Base-by-base conservation (phyloP, 192 early-diverging fungal genomes). In the Diversispora eburnea region DNA sequence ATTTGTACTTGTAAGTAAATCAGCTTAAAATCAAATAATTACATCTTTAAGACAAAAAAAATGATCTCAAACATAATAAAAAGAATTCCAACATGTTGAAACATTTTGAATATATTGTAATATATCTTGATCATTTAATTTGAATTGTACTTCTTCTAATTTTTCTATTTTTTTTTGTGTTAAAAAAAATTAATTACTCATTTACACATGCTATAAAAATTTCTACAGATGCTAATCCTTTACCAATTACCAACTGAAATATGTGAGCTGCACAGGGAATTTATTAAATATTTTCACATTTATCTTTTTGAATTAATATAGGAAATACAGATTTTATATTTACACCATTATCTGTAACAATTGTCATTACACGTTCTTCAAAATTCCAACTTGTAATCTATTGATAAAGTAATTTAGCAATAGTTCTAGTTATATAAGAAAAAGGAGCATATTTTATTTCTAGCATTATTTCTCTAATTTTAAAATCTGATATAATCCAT, bases 181-280 rank as follows among this genome's bases (percentile, higher is more conserved):
- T 64, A 17, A 64, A 64, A 64, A 64, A 64, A 64, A 20, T 47
- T 0, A 64, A 64, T 64, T 64, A 64, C 6, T 20, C 62, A 12
- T 64, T 4, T 64, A 19, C 45, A 47, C 62, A 8, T 9, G 62
- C 62, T 19, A 64, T 33, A 0, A 64, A 46, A 19, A 64, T 47
- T 8, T 48, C 43, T 9, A 8, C 62, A 45, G n/a, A 7, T 19
- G 12, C 3, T 19, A 48, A 22, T 3, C 43, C 62, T 64, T 64
- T 64, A 46, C 17, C 43, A 48, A 64, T n/a, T 64, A 33, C n/a
- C 17, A 64, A 64, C 9, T 64, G 62, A 2, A 64, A 43, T 5
- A 8, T 47, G 19, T 64, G 45, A 47, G 62, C 17, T 64, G 8
- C 15, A 64, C n/a, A 64, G 13, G 62, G 17, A 46, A 64, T 7